Base-by-base conservation (phyloP, 805 yeast species). In the Yamadazyma tumulicola region DNA sequence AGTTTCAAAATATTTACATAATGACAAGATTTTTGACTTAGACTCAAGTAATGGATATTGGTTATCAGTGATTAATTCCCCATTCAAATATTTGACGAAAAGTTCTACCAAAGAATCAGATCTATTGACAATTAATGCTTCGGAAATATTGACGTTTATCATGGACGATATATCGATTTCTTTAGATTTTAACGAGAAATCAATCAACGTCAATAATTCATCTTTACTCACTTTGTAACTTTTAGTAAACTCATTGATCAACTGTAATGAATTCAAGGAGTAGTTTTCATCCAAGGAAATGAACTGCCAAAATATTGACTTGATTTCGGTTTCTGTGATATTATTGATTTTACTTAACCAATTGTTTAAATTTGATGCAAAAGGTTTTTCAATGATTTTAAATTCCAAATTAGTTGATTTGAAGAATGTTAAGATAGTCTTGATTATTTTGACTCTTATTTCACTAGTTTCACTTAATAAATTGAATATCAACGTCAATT, bases 401-500 rank as follows among this genome's bases (percentile, higher is more conserved):
- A 55, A 67, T 37, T 58, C 59, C 36, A 59, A 46, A 21, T 55
- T 46, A 14, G 64, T 54, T 15, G 44, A 39, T 32, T 58, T 39
- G 21, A 58, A 58, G 24, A 63, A 54, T 16, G 49, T 35, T 43
- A 67, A 56, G 36, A 65, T 64, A 30, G 50, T 47, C 32, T 52
- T 38, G 26, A 67, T 45, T 22, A 65, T 51, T 37, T 42, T 46
- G 20, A 60, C 43, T 51, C 72, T 57, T 35, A 49, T 43, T 22
- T 46, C 35, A 15, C 67, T 58, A 6, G 57, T 38, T 34, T 48
- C 55, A 26, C 69, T 66, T 35, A 67, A 47, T 35, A 65, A 59
- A 54, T 67, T 67, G 61, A 67, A 67, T 27, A 64, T 52, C 18
- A 61, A 62, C 49, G 59, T 65, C 37, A 66, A 55, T 34, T 59